Evolutionary conservation across 768 basidiomycete species (phyloP), one percentile per base, ranked within the genome.

Genomic region (Boletus bicolor): DNA sequence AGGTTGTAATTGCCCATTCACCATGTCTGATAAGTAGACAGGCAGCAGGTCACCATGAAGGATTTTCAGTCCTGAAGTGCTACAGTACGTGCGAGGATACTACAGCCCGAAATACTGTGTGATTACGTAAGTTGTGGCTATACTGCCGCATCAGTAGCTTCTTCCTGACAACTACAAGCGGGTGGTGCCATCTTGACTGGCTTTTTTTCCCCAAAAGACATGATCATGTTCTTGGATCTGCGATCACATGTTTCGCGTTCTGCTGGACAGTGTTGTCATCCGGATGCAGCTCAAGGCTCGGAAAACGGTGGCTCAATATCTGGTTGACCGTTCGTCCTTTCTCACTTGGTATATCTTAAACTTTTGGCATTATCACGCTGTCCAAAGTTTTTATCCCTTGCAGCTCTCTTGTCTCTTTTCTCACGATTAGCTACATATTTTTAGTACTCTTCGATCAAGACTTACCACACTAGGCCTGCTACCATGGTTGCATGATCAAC

Each of bases 191-290:
- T 58, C 51, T 55, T 58, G 46, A 59, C 54, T 38, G 28, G 21
- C 8, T 3, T 47, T 32, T 39, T 3, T 47, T 32, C 36, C 5
- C 28, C 19, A 9, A 26, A 10, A 90, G 90, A 92, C 68, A 83
- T 91, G 45, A 89, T 93, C 86, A 89, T 93, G 89, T 90, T 93
- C 75, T 73, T 91, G 51, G 91, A 91, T 62, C 97, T 35, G 91
- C 94, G 5, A 78, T 93, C 53, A 94, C 91, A 1, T 93, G 89
- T 60, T 77, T 93, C 45, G 85, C 87, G 24, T 93, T 93, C 73
- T 86, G 85, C 67, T 98, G 94, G 94, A 80, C 82, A 3, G 74
- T 53, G 73, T 94, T 26, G 85, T 95, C 44, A 82, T 80, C 21
- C 64, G 93, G 91, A 53, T 92, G 85, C 21, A 3, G 85, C 74